phyloP scores from a whole-genome alignment of 2,329 filamentous ascomycete genomes.

The Endocalyx cinctus region DNA sequence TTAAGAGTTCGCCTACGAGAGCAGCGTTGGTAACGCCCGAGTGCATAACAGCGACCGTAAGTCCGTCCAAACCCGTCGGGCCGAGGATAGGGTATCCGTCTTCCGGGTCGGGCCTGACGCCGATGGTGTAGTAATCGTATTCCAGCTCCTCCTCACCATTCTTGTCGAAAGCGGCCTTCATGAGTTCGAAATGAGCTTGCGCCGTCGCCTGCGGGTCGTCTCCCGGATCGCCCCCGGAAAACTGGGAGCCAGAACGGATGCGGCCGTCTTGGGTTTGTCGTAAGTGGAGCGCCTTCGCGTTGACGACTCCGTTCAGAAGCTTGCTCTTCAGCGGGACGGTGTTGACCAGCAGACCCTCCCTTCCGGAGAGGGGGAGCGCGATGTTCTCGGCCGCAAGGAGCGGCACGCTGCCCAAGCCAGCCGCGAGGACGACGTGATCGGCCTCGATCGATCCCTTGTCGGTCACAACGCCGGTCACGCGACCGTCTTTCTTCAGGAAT shows the following conservation, averaged over 20 bases:
- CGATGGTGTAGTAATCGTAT: conserved; percentile 25
- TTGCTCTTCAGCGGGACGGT: conserved; percentile 16
- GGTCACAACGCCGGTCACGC: conserved; percentile 14
- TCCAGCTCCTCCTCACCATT: conserved; percentile 17
- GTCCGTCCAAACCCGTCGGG: conserved; percentile 18
- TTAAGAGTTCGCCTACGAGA: conserved; percentile 19
- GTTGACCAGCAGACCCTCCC: conserved; percentile 25
- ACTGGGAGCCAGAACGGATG: conserved; percentile 19
- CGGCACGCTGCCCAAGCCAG: conserved; percentile 21
- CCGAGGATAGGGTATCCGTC: conserved; percentile 27
- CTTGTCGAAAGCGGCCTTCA: conserved; percentile 15
- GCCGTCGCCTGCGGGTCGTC: conserved; percentile 19
- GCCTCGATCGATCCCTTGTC: conserved; percentile 9
- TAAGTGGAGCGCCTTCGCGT: conserved; percentile 21
- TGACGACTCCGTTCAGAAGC: conserved; percentile 17
- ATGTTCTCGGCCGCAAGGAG: conserved; percentile 20
- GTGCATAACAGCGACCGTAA: conserved; percentile 28
- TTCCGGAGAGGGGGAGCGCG: conserved; percentile 16
- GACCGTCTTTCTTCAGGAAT: conserved; percentile 10
- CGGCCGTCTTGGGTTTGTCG: conserved; percentile 25
- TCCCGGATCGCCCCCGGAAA: conserved; percentile 17
- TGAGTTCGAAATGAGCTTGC: conserved; percentile 16
- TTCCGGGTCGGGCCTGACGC: conserved; percentile 19
- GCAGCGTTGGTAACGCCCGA: conserved; percentile 24
- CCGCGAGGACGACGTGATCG: conserved; percentile 27